Evolutionary conservation across 441 rosid species (phyloP).

Genomic region (Eutrema salsugineum): DNA sequence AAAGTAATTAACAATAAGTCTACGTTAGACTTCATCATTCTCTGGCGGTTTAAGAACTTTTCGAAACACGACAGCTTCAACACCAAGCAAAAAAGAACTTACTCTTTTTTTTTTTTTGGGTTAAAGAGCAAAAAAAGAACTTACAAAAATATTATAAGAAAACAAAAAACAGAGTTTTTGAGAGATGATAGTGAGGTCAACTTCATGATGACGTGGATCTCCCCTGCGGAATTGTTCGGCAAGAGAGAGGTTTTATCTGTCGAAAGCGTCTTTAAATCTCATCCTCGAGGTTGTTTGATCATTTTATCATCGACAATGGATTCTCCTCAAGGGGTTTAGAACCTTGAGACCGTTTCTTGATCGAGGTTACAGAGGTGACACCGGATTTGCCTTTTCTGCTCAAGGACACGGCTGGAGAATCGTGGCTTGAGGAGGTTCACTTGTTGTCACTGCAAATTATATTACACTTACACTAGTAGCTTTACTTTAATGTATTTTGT

Average conservation of each 20-base stretch:
- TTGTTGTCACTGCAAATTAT: no score
- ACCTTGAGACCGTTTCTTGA: conserved; percentile 44
- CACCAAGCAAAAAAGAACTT: conserved; percentile 11
- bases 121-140: no score
- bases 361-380: conserved; percentile 31
- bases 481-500: no score
- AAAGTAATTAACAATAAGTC: background rate
- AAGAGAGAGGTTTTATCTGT: conserved; percentile 40
- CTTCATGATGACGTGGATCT: conserved; percentile 73
- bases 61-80: conserved; percentile 27
- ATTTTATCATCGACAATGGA: conserved; percentile 55
- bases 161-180: conserved; percentile 38
- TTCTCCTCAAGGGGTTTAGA: conserved; percentile 37
- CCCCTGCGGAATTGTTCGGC: conserved; percentile 38
- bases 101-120: no score
- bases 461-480: no score
- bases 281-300: conserved; percentile 48
- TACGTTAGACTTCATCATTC: conserved; percentile 13
- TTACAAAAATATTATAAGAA: background rate
- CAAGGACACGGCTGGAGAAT: conserved; percentile 44
- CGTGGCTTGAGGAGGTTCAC: conserved; percentile 48
- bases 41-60: conserved; percentile 18
- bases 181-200: conserved; percentile 36
- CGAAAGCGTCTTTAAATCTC: conserved; percentile 45
- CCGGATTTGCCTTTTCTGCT: conserved; percentile 53